Base-by-base conservation (phyloP, 1,139 yeast genomes). In the Pichia sp. region DNA sequence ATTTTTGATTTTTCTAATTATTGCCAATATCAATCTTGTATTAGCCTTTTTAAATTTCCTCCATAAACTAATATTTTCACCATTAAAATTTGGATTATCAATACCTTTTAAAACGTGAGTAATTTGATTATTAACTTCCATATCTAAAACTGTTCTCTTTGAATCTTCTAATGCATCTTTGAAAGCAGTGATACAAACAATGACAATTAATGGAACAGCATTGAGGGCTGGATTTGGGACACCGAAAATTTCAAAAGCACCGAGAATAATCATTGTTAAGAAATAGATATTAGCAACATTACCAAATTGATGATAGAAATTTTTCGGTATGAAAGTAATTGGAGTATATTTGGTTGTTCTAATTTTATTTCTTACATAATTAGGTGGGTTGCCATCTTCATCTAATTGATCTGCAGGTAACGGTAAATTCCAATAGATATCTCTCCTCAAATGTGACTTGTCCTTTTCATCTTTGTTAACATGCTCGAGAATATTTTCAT, bases 291-390 rank as follows among this genome's bases (percentile, higher is more conserved):
- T 91, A 40, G 98, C 98, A 50, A 89, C 79, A 59, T 89, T 91
- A 47, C 77, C 78, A 61, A 91, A 89, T 64, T 91, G 97, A 51
- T 71, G 72, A 43, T 68, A 60, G 36, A 91, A 61, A 61, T 91
- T 89, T 62, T 86, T 88, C 12, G 97, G 97, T 35, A 91, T 57
- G 55, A 91, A 91, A 5, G 93, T 68, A 38, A 91, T 58, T 5
- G 96, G 96, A 9, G 97, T 89, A 62, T 91, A 91, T 63, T 88
- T 89, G 4, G 98, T 88, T 1, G 98, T 89, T 66, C 96, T 80
- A 54, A 91, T 86, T 62, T 91, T 91, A 66, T 91, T 91, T 59
- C 95, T 73, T 3, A 94, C 79, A 59, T 81, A 91, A 15, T 43
- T 42, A 12, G 55, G 55, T 1, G 55, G 56, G 15, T 68, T 62